Evolutionary conservation across 495 filamentous ascomycete species (phyloP), one percentile per base, ranked within the genome.

Genomic region (Haplographium delicatum): DNA sequence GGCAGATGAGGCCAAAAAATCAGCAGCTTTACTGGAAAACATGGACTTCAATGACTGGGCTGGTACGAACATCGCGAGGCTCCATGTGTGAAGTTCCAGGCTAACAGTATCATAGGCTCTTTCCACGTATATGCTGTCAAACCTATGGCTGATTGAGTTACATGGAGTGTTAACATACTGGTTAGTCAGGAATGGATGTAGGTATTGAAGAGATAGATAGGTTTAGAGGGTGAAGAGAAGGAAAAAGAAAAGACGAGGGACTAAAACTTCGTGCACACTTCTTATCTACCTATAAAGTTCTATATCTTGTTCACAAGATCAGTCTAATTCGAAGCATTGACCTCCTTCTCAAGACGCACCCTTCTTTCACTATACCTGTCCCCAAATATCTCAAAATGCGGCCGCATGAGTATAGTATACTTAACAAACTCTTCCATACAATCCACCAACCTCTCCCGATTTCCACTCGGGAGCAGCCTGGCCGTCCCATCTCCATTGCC

Each of bases 341-440:
- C 67, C 35, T 58, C 59, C 59, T 65, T 72, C 54, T 49, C 68
- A 52, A 61, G 62, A 52, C 65, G 64, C 65, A 78, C 73, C 46
- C 50, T 63, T 47, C 81, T 62, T 59, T 85, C 81, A 60, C 81
- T 86, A 52, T 65, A 85, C 19, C 84, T 72, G 66, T 88, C 84
- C 19, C 66, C 75, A 67, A 86, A 85, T 20, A 84, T 65, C 31
- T 72, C 74, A 42, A 81, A 70, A 50, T 82, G 73, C 24, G 76
- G 75, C 46, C 81, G 65, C 76, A 87, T 82, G 8, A 86, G 52
- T 26, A 85, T 72, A 0, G 81, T 85, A 61, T 84, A 86, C 60
- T 86, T 86, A 3, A 87, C 82, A 68, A 89, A 76, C 63, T 88
- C 85, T 70, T 88, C 85, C 79, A 85, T 84, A 51, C 82, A 86